Percentiles rank a stretch among this genome's conserved stretches.
Evolutionary conservation across 164 flowering plant species (phyloP).

Genomic region (Piper longum): DNA sequence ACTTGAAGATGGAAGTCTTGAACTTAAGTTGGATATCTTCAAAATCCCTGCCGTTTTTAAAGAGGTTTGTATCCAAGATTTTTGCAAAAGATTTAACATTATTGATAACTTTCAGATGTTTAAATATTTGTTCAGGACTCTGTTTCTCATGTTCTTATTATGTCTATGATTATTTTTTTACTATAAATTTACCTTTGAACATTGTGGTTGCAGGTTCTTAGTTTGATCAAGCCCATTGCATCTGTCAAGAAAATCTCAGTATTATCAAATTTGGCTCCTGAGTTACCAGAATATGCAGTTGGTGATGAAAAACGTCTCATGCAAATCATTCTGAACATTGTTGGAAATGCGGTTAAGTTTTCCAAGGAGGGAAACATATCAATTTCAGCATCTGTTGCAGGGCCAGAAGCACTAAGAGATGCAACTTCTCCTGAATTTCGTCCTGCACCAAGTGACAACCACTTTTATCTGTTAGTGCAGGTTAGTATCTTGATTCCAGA

Average conservation of each 20-base stretch:
- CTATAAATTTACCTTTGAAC: not conserved
- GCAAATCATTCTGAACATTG: constrained; percentile 49
- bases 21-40: constrained; percentile 31
- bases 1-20: constrained; percentile 74
- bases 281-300: constrained; percentile 40
- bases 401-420: constrained; percentile 40
- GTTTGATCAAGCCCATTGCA: constrained; percentile 52
- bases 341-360: constrained; percentile 66
- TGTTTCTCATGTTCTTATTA: not conserved
- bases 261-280: constrained; percentile 34
- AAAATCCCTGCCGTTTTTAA: constrained; percentile 42
- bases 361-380: constrained; percentile 53
- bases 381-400: constrained; percentile 38
- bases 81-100: too few species aligned
- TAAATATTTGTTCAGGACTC: too few species aligned
- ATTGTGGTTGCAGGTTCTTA: constrained; percentile 27
- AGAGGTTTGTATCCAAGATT: constrained; percentile 31
- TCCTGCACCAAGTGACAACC: constrained; percentile 33
- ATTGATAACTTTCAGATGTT: too few species aligned
- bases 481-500: constrained; percentile 11
- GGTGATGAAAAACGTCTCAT: constrained; percentile 67
- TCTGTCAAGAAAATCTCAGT: constrained; percentile 45
- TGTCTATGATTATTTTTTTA: not conserved
- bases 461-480: constrained; percentile 55
- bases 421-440: constrained; percentile 35